Percentiles rank a stretch among this genome's conserved stretches.
phyloP scores from a whole-genome alignment of 768 basidiomycete genomes.

The Rhizopogon roseolus region DNA sequence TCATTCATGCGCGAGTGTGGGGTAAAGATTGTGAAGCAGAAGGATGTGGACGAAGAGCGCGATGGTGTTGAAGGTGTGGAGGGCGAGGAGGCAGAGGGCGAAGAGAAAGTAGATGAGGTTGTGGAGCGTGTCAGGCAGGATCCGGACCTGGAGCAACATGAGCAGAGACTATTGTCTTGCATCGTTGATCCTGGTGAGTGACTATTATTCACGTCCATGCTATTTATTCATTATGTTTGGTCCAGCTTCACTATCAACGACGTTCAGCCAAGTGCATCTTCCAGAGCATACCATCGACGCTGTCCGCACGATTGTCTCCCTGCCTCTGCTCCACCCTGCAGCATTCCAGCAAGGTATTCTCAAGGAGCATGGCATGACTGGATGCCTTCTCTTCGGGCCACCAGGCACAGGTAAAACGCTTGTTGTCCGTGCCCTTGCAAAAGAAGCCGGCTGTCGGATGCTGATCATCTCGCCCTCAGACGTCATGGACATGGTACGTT shows the following conservation, averaged over 20 bases:
- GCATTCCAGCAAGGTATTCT: slow-evolving; percentile 88
- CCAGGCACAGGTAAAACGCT: slow-evolving; percentile 93
- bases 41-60: slow-evolving; percentile 28
- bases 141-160: slow-evolving; percentile 72
- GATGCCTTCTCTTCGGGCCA: slow-evolving; percentile 89
- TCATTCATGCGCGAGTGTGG: slow-evolving; percentile 55
- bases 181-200: slow-evolving; percentile 77
- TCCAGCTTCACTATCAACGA: slow-evolving; percentile 70
- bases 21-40: slow-evolving; percentile 27
- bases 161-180: slow-evolving; percentile 74
- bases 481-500: slow-evolving; percentile 89
- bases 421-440: slow-evolving; percentile 84
- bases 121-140: slow-evolving; percentile 76
- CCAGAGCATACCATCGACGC: slow-evolving; percentile 88
- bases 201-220: background rate
- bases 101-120: slow-evolving; percentile 52
- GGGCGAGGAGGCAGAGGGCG: slow-evolving; percentile 29
- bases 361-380: slow-evolving; percentile 88
- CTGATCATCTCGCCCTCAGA: slow-evolving; percentile 86
- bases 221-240: background rate
- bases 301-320: slow-evolving; percentile 84
- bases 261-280: slow-evolving; percentile 85
- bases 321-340: slow-evolving; percentile 81
- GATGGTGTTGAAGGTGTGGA: slow-evolving; percentile 11
- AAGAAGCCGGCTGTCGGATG: slow-evolving; percentile 94